Base-by-base conservation (phyloP, 768 basidiomycete genomes). In the Leccinum ochraceum region DNA sequence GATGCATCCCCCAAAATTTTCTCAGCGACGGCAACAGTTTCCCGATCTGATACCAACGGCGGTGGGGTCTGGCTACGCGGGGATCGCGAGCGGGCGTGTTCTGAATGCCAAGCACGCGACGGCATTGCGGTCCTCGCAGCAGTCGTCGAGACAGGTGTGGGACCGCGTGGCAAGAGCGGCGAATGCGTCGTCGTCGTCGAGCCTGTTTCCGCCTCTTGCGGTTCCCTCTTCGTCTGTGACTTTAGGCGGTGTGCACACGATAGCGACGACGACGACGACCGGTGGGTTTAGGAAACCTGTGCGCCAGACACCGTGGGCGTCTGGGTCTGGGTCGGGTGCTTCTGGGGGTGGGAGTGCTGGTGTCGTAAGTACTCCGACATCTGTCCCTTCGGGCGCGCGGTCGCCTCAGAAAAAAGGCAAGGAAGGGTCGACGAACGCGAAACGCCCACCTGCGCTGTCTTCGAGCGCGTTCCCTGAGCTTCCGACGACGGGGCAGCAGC, bases 131-230 rank as follows among this genome's bases (percentile, higher is more conserved):
- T 81, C 85, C 2, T 81, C 84, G 11, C 77, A 80, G 30, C 79
- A 80, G 61, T 79, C 85, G 3, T 86, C 88, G 2, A 79, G 88
- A 54, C 83, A 88, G 61, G 82, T 96, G 0, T 93, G 84, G 87
- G 92, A 94, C 63, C 86, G 94, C 16, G 94, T 96, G 26, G 94
- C 92, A 7, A 84, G 83, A 61, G 94, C 92, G 0, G 95, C 94
- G 0, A 71, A 76, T 0, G 76, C 79, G 3, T 76, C 80, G 6
- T 77, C 79, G 3, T 75, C 79, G 16, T 72, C 77, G 2, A 63
- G 65, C 24, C 69, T 67, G 36, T 79, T 77, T 60, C 77, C 77
- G 1, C 56, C 73, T 1, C 69, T 77, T 6, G 63, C 66, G 1
- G 60, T 60, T 11, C 53, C 64, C 7, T 46, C 44, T 42, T 42